Base-by-base conservation (phyloP, 331 rosid genomes). In the Prunus yedoensis region DNA sequence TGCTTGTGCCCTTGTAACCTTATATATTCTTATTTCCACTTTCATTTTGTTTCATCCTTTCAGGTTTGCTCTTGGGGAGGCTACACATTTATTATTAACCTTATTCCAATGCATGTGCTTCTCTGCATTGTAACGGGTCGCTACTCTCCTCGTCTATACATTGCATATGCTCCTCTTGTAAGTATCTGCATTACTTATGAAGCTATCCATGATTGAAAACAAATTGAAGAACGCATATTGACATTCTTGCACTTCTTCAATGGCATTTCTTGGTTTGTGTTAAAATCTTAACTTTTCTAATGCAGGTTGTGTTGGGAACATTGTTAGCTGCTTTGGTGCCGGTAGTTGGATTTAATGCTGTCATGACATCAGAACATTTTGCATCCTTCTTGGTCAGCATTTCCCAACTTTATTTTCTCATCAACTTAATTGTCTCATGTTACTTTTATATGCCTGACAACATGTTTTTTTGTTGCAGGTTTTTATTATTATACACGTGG, bases 51-150 rank as follows among this genome's bases (percentile, higher is more conserved):
- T 84, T 53, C 66, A 57, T 50, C 79, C 63, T 58, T 84, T 73
- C 81, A 95, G 97, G 99, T 94, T 88, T 94, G 99, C 90, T 92
- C 99, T 68, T 94, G 99, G 99, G 99, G 99, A 89, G 99, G 99
- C 56, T 94, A 94, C 92, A 92, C 97, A 75, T 94, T 94, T 78
- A 94, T 94, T 70, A 92, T 94, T 78, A 94, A 94, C 77, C 99
- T 94, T 69, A 94, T 94, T 86, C 99, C 99, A 10, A 94, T 94
- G 91, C 99, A 94, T 87, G 99, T 80, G 49, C 97, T 94, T 79
- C 81, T 94, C 84, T 92, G 99, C 93, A 84, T 94, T 78, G 76
- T 87, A 53, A 94, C 99, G 47, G 99, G 97, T 38, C 97, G 99
- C 84, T 94, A 92, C 77, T 94, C 99, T 62, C 79, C 97, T 74